Evolutionary conservation across 2,329 filamentous ascomycete species (phyloP), one percentile per base, ranked within the genome.

Genomic region (Cladophialophora yegresii): DNA sequence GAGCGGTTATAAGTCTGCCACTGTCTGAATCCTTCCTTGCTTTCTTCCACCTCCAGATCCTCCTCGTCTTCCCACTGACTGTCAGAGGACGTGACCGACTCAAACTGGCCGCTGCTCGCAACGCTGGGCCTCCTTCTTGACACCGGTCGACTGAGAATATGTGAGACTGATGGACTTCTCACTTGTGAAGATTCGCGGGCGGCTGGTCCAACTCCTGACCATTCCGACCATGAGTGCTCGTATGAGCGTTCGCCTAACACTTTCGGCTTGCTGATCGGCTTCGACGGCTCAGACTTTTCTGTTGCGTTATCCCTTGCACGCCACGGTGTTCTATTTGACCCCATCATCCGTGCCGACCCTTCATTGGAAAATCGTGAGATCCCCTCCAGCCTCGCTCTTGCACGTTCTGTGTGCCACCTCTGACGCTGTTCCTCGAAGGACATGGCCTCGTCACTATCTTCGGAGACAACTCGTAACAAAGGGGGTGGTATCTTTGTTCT

Each of bases 11-110:
- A 45, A 20, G 64, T 64, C 47, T 71, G 71, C 71, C 72, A 74
- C 36, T 63, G 65, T 33, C 70, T 66, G n/a, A 66, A 63, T 8
- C 63, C 67, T n/a, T 64, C 62, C 16, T 60, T 54, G 36, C 58
- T 61, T n/a, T 69, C 66, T 57, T 72, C 70, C 43, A 71, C 67
- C 23, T 72, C 67, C 20, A 71, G 49, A 57, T 70, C 62, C 56
- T 70, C 61, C 56, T 70, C 68, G 43, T 71, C 68, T 67, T 67
- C 67, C 49, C 40, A 40, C 30, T 60, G 54, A 56, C 60, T 61
- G n/a, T 62, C 53, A 22, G 68, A 69, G 22, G 61, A 70, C 16
- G 62, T 49, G 12, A 60, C 59, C 28, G 68, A 68, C 9, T 70
- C 68, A 32, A 70, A 69, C 43, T 69, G 64, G n/a, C 64, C 50